Percentiles rank a stretch among this genome's conserved stretches.
These are phyloP conservation scores for Colletotrichum tropicicola DNA, from an alignment of 2,329 filamentous ascomycete genomes.

Conservation along the genomic window DNA sequence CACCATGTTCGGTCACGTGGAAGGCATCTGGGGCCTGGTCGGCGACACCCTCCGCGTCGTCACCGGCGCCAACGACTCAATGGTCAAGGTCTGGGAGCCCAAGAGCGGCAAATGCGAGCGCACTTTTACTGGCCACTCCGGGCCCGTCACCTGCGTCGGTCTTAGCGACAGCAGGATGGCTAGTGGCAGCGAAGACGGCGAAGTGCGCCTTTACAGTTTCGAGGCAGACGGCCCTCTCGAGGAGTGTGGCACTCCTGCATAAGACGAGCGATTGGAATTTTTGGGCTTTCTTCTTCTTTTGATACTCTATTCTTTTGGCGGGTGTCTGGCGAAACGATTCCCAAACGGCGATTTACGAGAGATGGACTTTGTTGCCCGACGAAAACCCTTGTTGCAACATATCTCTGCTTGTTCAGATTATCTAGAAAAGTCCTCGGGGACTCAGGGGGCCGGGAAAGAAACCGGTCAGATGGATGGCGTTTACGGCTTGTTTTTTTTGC, in stretches of 20 bases:
- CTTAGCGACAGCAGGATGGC: slow-evolving; percentile 90
- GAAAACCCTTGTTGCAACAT: not conserved
- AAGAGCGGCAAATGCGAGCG: slow-evolving; percentile 90
- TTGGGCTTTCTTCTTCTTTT: not conserved
- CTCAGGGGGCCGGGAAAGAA: not conserved
- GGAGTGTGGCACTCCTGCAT: slow-evolving; percentile 61
- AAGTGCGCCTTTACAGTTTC: slow-evolving; percentile 87
- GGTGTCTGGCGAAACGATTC: slow-evolving; percentile 20
- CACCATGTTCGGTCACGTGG: slow-evolving; percentile 95
- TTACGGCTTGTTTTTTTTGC: not conserved
- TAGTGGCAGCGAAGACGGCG: slow-evolving; percentile 92
- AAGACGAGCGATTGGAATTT: slow-evolving; percentile 19
- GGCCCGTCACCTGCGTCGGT: slow-evolving; percentile 92
- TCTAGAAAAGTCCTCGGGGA: slow-evolving; percentile 26
- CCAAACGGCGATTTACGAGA: slow-evolving; percentile 24
- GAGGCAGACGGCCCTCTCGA: slow-evolving; percentile 58
- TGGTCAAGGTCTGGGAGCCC: slow-evolving; percentile 95
- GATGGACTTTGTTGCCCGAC: not conserved
- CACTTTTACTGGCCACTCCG: slow-evolving; percentile 90
- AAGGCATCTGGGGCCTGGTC: slow-evolving; percentile 93
- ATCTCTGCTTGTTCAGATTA: slow-evolving; percentile 14
- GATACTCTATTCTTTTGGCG: not conserved
- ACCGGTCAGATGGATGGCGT: not conserved
- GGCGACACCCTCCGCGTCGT: slow-evolving; percentile 90
- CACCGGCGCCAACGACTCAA: slow-evolving; percentile 89